These are phyloP conservation scores for Ustilago bromivora DNA, from an alignment of 1,284 basidiomycete species.

Conservation along the genomic window DNA sequence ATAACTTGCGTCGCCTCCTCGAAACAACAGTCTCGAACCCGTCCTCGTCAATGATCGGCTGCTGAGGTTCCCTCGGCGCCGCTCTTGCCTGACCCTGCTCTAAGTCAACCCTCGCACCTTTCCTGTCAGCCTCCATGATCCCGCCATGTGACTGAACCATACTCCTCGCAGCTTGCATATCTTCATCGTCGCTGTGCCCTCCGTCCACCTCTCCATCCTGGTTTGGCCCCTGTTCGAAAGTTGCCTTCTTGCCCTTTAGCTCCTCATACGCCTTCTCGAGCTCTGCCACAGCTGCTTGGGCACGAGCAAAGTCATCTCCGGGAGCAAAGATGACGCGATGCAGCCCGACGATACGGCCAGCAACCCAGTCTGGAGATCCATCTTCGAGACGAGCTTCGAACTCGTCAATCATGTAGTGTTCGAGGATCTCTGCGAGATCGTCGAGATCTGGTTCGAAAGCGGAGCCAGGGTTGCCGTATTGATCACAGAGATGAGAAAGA, in stretches of 20 bases:
- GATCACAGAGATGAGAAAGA: slow-evolving; percentile 63
- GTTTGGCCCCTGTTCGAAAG: slow-evolving; percentile 26
- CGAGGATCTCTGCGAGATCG: slow-evolving; percentile 63
- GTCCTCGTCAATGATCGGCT: slow-evolving; percentile 61
- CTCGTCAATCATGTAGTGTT: slow-evolving; percentile 64
- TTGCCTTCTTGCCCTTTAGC: slow-evolving; percentile 49
- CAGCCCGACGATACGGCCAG: slow-evolving; percentile 52
- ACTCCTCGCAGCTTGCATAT: slow-evolving; percentile 35
- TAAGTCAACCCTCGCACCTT: slow-evolving; percentile 28
- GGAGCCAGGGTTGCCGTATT: slow-evolving; percentile 52
- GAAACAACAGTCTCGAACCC: slow-evolving; percentile 64
- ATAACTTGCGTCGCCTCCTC: slow-evolving; percentile 50
- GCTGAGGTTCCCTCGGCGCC: slow-evolving; percentile 19
- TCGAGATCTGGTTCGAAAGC: slow-evolving; percentile 59
- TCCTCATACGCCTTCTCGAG: slow-evolving; percentile 53
- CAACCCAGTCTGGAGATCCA: slow-evolving; percentile 58
- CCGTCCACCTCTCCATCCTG: slow-evolving; percentile 41
- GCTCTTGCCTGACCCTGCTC: slow-evolving; percentile 34
- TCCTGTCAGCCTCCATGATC: slow-evolving; percentile 38
- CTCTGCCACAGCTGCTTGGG: slow-evolving; percentile 43
- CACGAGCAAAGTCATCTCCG: slow-evolving; percentile 32
- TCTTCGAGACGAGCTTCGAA: slow-evolving; percentile 66
- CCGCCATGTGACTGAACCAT: slow-evolving; percentile 46
- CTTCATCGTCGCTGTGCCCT: slow-evolving; percentile 42
- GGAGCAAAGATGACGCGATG: slow-evolving; percentile 58